Evolutionary conservation across 129 eudicot genomes (phyloP).

Genomic region (Apium graveolens): DNA sequence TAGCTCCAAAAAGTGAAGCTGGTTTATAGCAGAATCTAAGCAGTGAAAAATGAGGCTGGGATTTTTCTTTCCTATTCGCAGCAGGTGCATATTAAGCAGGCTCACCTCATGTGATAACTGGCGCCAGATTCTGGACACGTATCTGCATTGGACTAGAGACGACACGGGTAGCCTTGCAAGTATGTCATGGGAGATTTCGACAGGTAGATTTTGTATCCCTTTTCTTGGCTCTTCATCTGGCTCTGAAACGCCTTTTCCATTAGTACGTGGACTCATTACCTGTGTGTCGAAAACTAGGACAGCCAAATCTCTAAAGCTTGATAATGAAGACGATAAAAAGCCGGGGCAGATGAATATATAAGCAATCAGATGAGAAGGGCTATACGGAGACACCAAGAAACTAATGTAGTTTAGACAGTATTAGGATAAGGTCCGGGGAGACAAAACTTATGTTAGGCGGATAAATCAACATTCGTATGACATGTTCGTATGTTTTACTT

Average conservation of each 20-base stretch:
- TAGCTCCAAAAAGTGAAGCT: conserved; percentile 14
- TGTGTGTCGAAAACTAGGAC: neutral
- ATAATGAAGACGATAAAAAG: neutral
- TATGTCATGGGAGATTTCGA: neutral
- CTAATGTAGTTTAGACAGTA: neutral
- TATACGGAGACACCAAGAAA: neutral
- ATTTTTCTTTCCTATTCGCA: neutral
- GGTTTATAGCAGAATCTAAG: conserved; percentile 4
- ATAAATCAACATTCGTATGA: neutral
- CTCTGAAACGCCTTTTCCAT: neutral
- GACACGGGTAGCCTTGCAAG: neutral
- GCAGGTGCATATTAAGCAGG: conserved; percentile 8
- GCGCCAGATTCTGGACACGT: conserved; percentile 12
- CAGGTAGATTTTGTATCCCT: neutral
- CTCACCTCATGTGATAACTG: conserved; percentile 11
- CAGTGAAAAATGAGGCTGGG: conserved; percentile 20
- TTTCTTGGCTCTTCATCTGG: neutral
- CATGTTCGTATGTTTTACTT: neutral
- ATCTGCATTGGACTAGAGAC: conserved; percentile 3
- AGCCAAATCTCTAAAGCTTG: neutral
- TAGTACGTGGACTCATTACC: neutral
- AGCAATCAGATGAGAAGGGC: neutral
- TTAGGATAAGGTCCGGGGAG: neutral
- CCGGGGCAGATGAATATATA: neutral
- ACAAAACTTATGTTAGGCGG: neutral